Evolutionary conservation across 371 early-diverging fungal genomes (phyloP).

Genomic region (Zopfochytrium polystomum): DNA sequence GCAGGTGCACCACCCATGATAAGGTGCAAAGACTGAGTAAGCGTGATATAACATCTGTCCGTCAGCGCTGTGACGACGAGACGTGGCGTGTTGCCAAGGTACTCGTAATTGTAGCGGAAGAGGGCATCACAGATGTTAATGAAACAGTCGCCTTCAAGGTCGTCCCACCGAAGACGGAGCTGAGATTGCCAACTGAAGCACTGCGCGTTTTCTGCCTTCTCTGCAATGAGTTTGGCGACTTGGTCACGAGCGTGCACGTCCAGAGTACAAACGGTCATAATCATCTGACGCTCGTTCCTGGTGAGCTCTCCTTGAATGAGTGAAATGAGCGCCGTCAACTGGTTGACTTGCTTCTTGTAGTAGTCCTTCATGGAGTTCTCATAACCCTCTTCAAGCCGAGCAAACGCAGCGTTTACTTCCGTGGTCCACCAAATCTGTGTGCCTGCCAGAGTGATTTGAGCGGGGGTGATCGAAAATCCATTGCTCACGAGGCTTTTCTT

Average conservation of each 20-base stretch:
- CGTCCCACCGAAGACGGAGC: constrained; percentile 62
- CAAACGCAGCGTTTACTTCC: constrained; percentile 62
- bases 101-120: constrained; percentile 63
- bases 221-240: constrained; percentile 61
- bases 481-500: constrained; percentile 66
- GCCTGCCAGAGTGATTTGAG: constrained; percentile 62
- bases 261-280: constrained; percentile 64
- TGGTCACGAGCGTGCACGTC: constrained; percentile 67
- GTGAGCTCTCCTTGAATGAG: constrained; percentile 59
- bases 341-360: constrained; percentile 64
- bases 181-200: constrained; percentile 66
- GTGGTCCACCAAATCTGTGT: constrained; percentile 67
- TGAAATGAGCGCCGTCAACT: constrained; percentile 56
- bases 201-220: constrained; percentile 63
- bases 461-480: constrained; percentile 66
- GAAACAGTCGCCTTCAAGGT: constrained; percentile 53
- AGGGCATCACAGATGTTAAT: constrained; percentile 64
- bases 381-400: constrained; percentile 61
- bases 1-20: constrained; percentile 67
- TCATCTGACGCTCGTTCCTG: constrained; percentile 56
- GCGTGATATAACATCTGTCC: constrained; percentile 64
- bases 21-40: constrained; percentile 60
- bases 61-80: constrained; percentile 62
- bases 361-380: constrained; percentile 65
- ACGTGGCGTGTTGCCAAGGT: constrained; percentile 63